Conservation (phyloP, 352 stramenopile genomes). For the Phytophthora colocasiae region DNA sequence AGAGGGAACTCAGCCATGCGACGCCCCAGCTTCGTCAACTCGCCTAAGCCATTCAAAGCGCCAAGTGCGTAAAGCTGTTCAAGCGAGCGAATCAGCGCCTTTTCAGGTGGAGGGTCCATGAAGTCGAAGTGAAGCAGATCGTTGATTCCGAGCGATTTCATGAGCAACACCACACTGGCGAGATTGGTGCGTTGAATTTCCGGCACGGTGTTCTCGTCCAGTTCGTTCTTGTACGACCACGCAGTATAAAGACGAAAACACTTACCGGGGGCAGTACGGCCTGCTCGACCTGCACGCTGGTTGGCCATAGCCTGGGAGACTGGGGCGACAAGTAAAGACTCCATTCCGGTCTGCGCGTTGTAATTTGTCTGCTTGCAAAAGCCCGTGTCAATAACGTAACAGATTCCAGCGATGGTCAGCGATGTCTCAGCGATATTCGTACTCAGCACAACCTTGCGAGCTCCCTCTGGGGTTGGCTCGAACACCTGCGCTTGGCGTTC, state of each 20-base stretch:
- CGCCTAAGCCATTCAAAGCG: constrained; percentile 98
- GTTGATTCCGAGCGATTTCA: constrained; percentile 99
- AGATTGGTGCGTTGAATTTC: constrained; percentile 98
- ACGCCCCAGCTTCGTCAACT: constrained; percentile 97
- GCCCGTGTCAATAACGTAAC: constrained; percentile 99
- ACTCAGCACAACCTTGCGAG: constrained; percentile 98
- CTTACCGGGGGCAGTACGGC: constrained; percentile 97
- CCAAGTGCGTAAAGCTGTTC: constrained; percentile 99
- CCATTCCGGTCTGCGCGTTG: constrained; percentile 98
- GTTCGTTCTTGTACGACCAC: constrained; percentile 99
- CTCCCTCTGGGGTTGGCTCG: constrained; percentile 95
- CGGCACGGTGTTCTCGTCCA: constrained; percentile 98
- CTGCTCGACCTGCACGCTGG: constrained; percentile 95
- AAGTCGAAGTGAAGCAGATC: constrained; percentile 99
- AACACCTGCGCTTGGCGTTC: constrained; percentile 99
- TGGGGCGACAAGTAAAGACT: constrained; percentile 98
- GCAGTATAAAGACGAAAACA: constrained; percentile 99
- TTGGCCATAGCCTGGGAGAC: constrained; percentile 98
- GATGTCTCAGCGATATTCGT: constrained; percentile 99
- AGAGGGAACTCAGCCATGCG: constrained; percentile 97
- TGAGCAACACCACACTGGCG: constrained; percentile 97
- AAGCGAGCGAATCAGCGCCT: constrained; percentile 98
- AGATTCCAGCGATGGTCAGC: constrained; percentile 99
- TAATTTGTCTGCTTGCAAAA: constrained; percentile 99
- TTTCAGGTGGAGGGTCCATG: constrained; percentile 98